These are phyloP conservation scores for Fusarium mundagurra DNA, from an alignment of 2,329 filamentous ascomycete species.

Conservation along the genomic window DNA sequence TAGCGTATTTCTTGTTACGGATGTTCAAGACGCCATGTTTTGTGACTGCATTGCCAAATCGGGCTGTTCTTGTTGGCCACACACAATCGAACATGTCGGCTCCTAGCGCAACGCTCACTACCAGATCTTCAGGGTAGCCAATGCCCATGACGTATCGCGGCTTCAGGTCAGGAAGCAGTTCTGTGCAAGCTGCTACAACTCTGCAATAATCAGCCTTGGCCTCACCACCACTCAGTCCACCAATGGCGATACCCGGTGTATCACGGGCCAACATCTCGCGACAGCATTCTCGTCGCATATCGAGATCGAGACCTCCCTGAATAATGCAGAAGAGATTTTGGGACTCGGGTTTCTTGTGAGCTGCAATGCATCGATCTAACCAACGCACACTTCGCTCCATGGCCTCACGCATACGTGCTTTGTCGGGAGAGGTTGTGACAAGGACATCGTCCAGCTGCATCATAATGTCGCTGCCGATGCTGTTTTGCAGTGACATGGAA, in stretches of 20 bases:
- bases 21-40: constrained; percentile 84
- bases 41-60: constrained; percentile 95
- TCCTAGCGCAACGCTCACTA: constrained; percentile 91
- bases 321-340: constrained; percentile 99
- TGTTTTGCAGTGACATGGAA: constrained; percentile 95
- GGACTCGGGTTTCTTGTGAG: constrained; percentile 81
- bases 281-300: constrained; percentile 85
- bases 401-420: constrained; percentile 87
- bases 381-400: constrained; percentile 95
- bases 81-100: constrained; percentile 99
- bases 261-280: constrained; percentile 86
- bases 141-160: constrained; percentile 99
- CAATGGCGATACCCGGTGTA: constrained; percentile 96
- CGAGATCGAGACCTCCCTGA: constrained; percentile 90
- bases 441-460: constrained; percentile 99
- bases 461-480: constrained; percentile 97
- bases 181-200: constrained; percentile 88
- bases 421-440: constrained; percentile 92
- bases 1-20: constrained; percentile 76
- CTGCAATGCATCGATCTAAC: constrained; percentile 93
- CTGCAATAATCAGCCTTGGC: constrained; percentile 92
- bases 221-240: constrained; percentile 92
- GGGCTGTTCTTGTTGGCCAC: constrained; percentile 95
- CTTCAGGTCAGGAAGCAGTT: constrained; percentile 85
- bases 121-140: constrained; percentile 93